Base-by-base conservation (phyloP, 2,329 filamentous ascomycete species). In the Sphaceloma murrayae region DNA sequence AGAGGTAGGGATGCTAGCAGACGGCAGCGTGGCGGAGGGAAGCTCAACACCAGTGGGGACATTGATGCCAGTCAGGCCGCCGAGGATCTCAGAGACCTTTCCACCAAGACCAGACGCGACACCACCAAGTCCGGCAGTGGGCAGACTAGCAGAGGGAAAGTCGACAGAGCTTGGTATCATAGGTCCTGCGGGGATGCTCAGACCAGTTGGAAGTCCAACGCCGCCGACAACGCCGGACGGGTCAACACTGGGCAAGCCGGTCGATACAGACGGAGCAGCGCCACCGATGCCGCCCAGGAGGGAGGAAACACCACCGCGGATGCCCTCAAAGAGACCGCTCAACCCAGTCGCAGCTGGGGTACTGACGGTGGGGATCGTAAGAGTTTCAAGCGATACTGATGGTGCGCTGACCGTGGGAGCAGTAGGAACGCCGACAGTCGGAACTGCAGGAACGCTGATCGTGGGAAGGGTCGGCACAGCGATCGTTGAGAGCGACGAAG, bases 41-140 rank as follows among this genome's bases (percentile, higher is more conserved):
- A 40, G 36, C 17, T 13, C 34, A 24, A 38, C 13, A 30, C 19
- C 36, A 18, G 36, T 40, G 2, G 36, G 36, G 6, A 40, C 14
- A 9, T 40, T 22, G n/a, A 10, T 10, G 5, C 24, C 36, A 16
- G 36, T 14, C 24, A 40, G 7, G n/a, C 36, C 36, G 13, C 24
- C 36, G 7, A 40, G 22, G 16, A 30, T 27, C 11, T 14, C 26
- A n/a, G 36, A 40, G 13, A 30, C 36, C 16, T 40, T 19, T 13
- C 24, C 24, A 18, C 14, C 22, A 11, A 40, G 14, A 17, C 36
- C 36, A 6, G 36, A 40, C 8, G 11, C 36, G 24, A 40, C 24
- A 5, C 7, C 36, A 19, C 36, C 24, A 14, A 40, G 24, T 6
- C 24, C 24, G 24, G 7, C 24, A 27, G 7, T 11, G 24, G 24